A percentile compares a stretch with the other conserved stretches of the same genome.
Evolutionary conservation across 2,329 filamentous ascomycete species (phyloP).

Genomic region (Beauveria caledonica): DNA sequence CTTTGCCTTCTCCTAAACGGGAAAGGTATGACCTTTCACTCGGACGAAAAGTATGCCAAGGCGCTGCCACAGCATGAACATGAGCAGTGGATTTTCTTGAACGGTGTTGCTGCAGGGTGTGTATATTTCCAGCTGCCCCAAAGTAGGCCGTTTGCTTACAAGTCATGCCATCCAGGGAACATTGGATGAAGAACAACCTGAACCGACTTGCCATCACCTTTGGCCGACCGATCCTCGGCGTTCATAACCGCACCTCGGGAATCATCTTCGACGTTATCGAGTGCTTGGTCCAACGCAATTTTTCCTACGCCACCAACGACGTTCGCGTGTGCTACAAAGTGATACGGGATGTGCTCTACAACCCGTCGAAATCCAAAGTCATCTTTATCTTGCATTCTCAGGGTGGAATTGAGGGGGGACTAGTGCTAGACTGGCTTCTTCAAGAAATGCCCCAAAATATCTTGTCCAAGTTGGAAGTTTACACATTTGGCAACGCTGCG

Average conservation of each 20-base stretch:
- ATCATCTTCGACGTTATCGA: constrained; percentile 70
- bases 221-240: constrained; percentile 58
- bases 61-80: constrained; percentile 41
- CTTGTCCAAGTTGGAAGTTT: constrained; percentile 62
- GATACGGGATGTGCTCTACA: constrained; percentile 56
- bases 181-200: constrained; percentile 64
- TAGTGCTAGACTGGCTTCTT: constrained; percentile 70
- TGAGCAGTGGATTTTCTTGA: constrained; percentile 75
- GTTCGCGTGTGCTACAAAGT: constrained; percentile 53
- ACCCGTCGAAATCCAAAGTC: constrained; percentile 56
- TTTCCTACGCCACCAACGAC: constrained; percentile 63
- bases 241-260: constrained; percentile 69
- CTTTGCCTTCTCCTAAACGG: constrained; percentile 46
- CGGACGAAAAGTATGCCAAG: constrained; percentile 44
- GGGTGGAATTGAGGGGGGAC: constrained; percentile 63
- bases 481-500: constrained; percentile 70
- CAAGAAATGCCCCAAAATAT: constrained; percentile 60
- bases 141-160: constrained; percentile 11
- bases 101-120: constrained; percentile 59
- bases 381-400: constrained; percentile 71
- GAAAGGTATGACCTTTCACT: constrained; percentile 37
- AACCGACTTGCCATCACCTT: constrained; percentile 66
- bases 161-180: constrained; percentile 30
- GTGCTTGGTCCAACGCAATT: constrained; percentile 68
- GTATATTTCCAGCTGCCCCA: constrained; percentile 17